Percentiles rank a stretch among this genome's conserved stretches.
Evolutionary conservation across 345 rosid species (phyloP).

Genomic region (Atalantia buxifolia): DNA sequence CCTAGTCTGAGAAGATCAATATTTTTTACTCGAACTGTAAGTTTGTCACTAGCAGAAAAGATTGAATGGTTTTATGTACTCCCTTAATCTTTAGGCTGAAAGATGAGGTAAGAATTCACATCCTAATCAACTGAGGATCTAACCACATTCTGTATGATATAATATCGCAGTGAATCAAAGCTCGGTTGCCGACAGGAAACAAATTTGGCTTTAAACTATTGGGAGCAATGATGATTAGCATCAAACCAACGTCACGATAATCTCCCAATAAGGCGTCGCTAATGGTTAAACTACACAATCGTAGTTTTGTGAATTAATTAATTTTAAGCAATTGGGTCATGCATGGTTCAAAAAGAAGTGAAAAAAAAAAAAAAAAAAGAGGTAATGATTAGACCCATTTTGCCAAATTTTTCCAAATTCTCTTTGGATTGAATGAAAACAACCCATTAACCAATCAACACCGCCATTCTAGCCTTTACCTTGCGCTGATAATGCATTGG

Average conservation of each 20-base stretch:
- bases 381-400: not conserved
- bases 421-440: not conserved
- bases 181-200: not conserved
- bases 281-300: not conserved
- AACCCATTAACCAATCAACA: slow-evolving; percentile 9
- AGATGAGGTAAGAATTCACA: not conserved
- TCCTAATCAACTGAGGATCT: not conserved
- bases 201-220: not conserved
- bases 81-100: too few species aligned
- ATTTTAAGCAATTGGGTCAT: too few species aligned
- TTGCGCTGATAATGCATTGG: not conserved
- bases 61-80: too few species aligned
- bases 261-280: not conserved
- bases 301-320: not conserved
- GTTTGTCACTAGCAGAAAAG: too few species aligned
- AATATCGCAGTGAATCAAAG: not conserved
- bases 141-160: not conserved
- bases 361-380: too few species aligned
- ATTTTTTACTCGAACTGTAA: too few species aligned
- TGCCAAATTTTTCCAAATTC: not conserved
- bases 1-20: too few species aligned
- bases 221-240: not conserved
- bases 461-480: not conserved
- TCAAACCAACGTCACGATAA: not conserved
- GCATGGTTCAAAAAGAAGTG: not conserved